These are phyloP conservation scores for Erodium maritimum DNA, from an alignment of 345 rosid genomes.

Conservation along the genomic window DNA sequence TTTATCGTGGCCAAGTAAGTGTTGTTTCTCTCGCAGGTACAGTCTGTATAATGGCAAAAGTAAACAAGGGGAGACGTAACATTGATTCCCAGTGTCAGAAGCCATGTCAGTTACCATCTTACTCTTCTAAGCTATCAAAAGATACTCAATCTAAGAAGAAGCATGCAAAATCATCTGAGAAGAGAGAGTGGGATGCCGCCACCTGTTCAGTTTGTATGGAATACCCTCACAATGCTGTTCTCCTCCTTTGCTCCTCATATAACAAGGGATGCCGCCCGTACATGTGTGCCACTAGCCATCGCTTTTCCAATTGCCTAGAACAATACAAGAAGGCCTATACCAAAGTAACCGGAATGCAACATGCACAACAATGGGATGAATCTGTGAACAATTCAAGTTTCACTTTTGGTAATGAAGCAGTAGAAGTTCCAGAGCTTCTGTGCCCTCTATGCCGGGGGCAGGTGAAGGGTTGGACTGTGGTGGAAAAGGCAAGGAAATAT, in stretches of 20 bases:
- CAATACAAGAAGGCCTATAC: constrained; percentile 73
- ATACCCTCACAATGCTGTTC: constrained; percentile 80
- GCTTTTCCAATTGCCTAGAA: constrained; percentile 74
- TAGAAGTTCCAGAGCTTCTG: constrained; percentile 50
- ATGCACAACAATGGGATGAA: constrained; percentile 12
- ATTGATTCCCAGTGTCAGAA: constrained; percentile 14
- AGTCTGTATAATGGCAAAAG: constrained; percentile 39
- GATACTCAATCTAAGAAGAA: constrained; percentile 17
- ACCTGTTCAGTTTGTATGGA: constrained; percentile 70
- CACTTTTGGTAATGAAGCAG: constrained; percentile 20
- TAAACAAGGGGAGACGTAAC: constrained; percentile 24
- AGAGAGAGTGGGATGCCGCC: constrained; percentile 57
- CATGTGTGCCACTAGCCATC: constrained; percentile 83
- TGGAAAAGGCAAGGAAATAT: constrained; percentile 55
- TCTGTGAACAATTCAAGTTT: constrained; percentile 14
- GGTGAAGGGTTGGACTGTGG: constrained; percentile 91
- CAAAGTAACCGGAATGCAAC: constrained; percentile 26
- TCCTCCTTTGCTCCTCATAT: constrained; percentile 69
- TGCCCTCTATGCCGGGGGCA: constrained; percentile 87
- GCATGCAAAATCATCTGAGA: constrained; percentile 25
- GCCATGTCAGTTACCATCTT: constrained; percentile 26
- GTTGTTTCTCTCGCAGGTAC: neutral
- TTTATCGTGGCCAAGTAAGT: too few relatives aligned
- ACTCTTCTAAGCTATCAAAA: constrained; percentile 26
- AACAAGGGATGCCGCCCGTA: constrained; percentile 86